Evolutionary conservation across 305 asterid genomes (phyloP).

Genomic region (Stenogyne calaminthoides): DNA sequence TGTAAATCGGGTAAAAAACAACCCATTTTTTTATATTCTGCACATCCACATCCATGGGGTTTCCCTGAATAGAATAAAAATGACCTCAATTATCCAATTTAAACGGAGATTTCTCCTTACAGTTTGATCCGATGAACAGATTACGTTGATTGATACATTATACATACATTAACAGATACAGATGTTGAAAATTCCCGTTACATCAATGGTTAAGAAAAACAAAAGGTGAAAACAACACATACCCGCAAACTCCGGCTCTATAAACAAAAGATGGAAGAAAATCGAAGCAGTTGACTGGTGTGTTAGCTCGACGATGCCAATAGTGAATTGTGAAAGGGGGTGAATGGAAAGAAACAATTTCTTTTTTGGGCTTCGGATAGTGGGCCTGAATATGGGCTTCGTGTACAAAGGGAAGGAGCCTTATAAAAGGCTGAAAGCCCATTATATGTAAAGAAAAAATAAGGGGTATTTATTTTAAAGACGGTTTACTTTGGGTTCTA

Average conservation of each 20-base stretch:
- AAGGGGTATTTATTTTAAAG: no score
- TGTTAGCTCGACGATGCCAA: not conserved
- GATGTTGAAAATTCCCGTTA: not conserved
- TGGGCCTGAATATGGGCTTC: not conserved
- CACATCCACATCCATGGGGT: constrained; percentile 29
- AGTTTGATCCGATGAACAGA: not conserved
- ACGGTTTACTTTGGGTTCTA: no score
- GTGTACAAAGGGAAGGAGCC: not conserved
- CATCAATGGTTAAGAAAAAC: not conserved
- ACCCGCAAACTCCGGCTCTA: not conserved
- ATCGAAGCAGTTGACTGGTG: not conserved
- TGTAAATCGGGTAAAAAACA: constrained; percentile 30
- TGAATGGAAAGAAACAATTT: not conserved
- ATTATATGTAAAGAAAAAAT: no score
- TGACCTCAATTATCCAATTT: not conserved
- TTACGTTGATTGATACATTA: not conserved
- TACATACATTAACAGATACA: not conserved
- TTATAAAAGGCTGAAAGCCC: no score
- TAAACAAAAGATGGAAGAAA: not conserved
- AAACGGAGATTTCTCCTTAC: not conserved
- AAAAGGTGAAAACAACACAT: not conserved
- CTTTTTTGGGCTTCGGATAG: not conserved
- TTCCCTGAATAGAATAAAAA: not conserved
- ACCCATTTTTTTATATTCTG: constrained; percentile 36
- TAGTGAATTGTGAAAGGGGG: not conserved